Conservation (phyloP, 2,329 filamentous ascomycete species). For the Phialophora macrospora region DNA sequence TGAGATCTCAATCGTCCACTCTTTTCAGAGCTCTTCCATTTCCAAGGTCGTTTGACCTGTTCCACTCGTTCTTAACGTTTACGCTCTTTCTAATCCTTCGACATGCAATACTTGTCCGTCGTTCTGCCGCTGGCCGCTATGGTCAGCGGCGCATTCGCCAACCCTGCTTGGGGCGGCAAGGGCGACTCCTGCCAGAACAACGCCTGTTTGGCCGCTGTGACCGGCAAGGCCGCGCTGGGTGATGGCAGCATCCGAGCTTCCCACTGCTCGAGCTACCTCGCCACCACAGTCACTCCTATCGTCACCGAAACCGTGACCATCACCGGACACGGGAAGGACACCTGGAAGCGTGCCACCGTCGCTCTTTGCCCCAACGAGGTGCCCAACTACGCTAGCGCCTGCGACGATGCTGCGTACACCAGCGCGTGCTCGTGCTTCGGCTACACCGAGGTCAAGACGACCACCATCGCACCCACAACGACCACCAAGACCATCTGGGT, state of each 20-base stretch:
- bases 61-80: slow-evolving; percentile 36
- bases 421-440: slow-evolving; percentile 37
- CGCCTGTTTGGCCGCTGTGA: slow-evolving; percentile 38
- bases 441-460: slow-evolving; percentile 35
- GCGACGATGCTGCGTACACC: slow-evolving; percentile 34
- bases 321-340: slow-evolving; percentile 17
- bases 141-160: slow-evolving; percentile 35
- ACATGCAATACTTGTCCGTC: slow-evolving; percentile 35
- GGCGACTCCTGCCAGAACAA: slow-evolving; percentile 23
- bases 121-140: slow-evolving; percentile 37
- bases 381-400: slow-evolving; percentile 39
- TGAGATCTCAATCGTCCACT: slow-evolving; percentile 41
- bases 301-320: slow-evolving; percentile 29
- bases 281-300: slow-evolving; percentile 33
- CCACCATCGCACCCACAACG: slow-evolving; percentile 36
- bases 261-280: slow-evolving; percentile 38
- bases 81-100: slow-evolving; percentile 15
- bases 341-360: slow-evolving; percentile 35
- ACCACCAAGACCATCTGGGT: slow-evolving; percentile 39
- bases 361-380: slow-evolving; percentile 39
- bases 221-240: slow-evolving; percentile 37
- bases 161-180: slow-evolving; percentile 19
- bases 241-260: slow-evolving; percentile 32
- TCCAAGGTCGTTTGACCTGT: slow-evolving; percentile 37
- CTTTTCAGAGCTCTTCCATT: slow-evolving; percentile 35